These are phyloP conservation scores for Aspergillus sp. DNA, from an alignment of 2,329 filamentous ascomycete species.

Conservation along the genomic window DNA sequence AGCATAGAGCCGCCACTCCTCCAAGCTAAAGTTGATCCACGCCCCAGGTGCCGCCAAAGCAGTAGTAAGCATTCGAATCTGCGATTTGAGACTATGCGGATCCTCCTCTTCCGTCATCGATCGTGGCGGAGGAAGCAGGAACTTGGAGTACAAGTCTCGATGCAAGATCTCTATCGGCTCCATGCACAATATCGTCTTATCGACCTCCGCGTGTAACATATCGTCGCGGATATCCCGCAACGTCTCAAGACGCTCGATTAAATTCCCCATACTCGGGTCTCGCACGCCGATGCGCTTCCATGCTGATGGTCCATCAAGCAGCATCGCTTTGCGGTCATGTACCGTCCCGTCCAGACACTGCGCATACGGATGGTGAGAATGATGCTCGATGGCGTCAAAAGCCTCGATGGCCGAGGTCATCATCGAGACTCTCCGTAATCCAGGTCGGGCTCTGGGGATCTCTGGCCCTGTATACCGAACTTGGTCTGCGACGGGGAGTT, in stretches of 20 bases:
- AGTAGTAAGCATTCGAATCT: slow-evolving; percentile 40
- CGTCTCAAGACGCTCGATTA: slow-evolving; percentile 30
- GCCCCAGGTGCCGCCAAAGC: slow-evolving; percentile 38
- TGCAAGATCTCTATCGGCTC: slow-evolving; percentile 28
- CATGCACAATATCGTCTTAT: slow-evolving; percentile 30
- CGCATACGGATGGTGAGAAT: slow-evolving; percentile 30
- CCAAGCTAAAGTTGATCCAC: slow-evolving; percentile 43
- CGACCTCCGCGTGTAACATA: slow-evolving; percentile 22
- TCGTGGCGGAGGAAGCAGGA: slow-evolving; percentile 33
- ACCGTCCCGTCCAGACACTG: slow-evolving; percentile 29
- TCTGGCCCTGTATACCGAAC: slow-evolving; percentile 18
- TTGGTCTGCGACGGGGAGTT: slow-evolving; percentile 38
- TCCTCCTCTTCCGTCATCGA: slow-evolving; percentile 16
- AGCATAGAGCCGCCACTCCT: slow-evolving; percentile 40
- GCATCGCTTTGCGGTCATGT: slow-evolving; percentile 29
- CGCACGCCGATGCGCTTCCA: slow-evolving; percentile 40
- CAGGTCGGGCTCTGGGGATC: slow-evolving; percentile 12
- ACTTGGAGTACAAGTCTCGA: slow-evolving; percentile 29
- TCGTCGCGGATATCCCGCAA: slow-evolving; percentile 30
- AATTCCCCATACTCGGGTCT: slow-evolving; percentile 25
- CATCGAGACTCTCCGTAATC: slow-evolving; percentile 16
- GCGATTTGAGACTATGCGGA: slow-evolving; percentile 34
- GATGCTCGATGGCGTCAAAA: slow-evolving; percentile 29
- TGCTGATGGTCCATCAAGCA: slow-evolving; percentile 30
- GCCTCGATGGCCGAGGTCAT: slow-evolving; percentile 22